Evolutionary conservation across 2,329 filamentous ascomycete genomes (phyloP).

Genomic region (Fusarium citri): DNA sequence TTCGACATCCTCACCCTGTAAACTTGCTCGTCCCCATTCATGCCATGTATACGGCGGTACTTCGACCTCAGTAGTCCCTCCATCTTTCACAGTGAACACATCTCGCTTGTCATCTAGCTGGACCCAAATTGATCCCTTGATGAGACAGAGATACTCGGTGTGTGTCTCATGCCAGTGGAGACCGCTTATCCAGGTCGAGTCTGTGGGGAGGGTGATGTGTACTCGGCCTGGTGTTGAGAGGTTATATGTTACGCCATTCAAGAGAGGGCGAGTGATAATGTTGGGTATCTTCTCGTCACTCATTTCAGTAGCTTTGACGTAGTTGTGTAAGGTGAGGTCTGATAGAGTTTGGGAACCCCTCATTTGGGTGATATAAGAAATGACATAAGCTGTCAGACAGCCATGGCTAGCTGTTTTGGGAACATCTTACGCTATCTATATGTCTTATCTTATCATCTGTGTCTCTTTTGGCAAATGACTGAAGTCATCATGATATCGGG

Average conservation of each 20-base stretch:
- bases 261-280: constrained; percentile 26
- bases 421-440: neutral
- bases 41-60: constrained; percentile 55
- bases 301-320: neutral
- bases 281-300: fast-evolving
- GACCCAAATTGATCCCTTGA: constrained; percentile 52
- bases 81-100: constrained; percentile 34
- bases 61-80: constrained; percentile 47
- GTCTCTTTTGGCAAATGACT: too few species aligned
- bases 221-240: constrained; percentile 53
- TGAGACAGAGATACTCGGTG: constrained; percentile 58
- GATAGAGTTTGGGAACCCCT: neutral
- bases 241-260: constrained; percentile 46
- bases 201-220: constrained; percentile 56
- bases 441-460: neutral
- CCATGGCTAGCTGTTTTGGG: neutral
- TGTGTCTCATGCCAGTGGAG: constrained; percentile 63
- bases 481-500: too few species aligned
- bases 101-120: constrained; percentile 30
- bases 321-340: neutral
- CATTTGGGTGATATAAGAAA: neutral
- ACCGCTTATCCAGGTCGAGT: constrained; percentile 61
- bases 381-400: neutral
- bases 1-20: constrained; percentile 51
- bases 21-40: constrained; percentile 58